Evolutionary conservation across 306 rosid genomes (phyloP).

Genomic region (Lathyrus oleraceus): DNA sequence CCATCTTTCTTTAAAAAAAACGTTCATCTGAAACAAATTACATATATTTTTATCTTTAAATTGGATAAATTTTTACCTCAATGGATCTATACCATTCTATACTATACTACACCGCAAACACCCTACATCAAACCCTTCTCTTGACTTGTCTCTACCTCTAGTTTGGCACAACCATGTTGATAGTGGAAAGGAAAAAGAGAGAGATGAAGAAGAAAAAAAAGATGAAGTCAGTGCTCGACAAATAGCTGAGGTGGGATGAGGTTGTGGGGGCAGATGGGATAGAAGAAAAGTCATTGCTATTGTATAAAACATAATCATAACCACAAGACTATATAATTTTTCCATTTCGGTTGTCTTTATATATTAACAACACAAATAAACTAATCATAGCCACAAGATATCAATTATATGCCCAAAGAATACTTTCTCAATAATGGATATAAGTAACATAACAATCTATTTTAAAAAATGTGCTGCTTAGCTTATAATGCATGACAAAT

Average conservation of each 20-base stretch:
- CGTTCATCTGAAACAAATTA: too few relatives aligned
- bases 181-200: not conserved
- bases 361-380: not conserved
- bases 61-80: too few relatives aligned
- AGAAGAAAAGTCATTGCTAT: not conserved
- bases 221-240: not conserved
- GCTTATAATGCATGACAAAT: slow-evolving; percentile 40
- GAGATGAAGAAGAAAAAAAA: not conserved
- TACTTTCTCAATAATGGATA: slow-evolving; percentile 2
- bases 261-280: not conserved
- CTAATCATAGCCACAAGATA: slow-evolving; percentile 8
- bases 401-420: slow-evolving; percentile 1
- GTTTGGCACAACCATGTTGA: not conserved
- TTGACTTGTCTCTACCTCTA: too few relatives aligned
- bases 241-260: not conserved
- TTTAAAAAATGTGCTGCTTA: slow-evolving; percentile 31
- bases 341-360: not conserved
- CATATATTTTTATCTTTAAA: too few relatives aligned
- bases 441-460: slow-evolving; percentile 11
- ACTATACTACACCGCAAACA: too few relatives aligned
- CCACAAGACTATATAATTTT: not conserved
- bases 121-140: too few relatives aligned
- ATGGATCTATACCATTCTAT: too few relatives aligned
- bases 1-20: too few relatives aligned
- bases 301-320: not conserved